Base-by-base conservation (phyloP, 1,284 basidiomycete species). In the Cryptococcus depauperatus region DNA sequence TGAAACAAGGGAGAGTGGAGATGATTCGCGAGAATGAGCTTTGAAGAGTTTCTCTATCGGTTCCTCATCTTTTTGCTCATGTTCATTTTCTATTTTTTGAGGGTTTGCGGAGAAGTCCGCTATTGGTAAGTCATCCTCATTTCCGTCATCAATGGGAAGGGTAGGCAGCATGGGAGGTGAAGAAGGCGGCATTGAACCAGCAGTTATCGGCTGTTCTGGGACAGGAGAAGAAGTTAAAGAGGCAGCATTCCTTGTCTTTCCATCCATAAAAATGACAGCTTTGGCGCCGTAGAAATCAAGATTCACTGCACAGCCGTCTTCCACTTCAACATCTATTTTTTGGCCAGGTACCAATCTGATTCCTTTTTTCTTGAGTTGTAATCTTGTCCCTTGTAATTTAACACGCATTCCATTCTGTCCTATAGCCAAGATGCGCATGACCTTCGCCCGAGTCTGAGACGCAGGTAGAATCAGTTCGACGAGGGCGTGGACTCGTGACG, bases 381-480 rank as follows among this genome's bases (percentile, higher is more conserved):
- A 18, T 18, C 10, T 25, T 13, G n/a, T 10, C 10, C 8, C 11
- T 11, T 16, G n/a, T 14, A 46, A 23, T 6, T 43, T 35, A 19
- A 70, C 52, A 14, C 59, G 55, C 23, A 66, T 47, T n/a, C 68
- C 68, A 50, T 70, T 70, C 53, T 69, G 68, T n/a, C 68, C 67
- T 1, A 68, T 40, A 2, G 67, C 66, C n/a, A 64, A 19, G 11
- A 70, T 42, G 5, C 67, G 56, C 2, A 64, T 30, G 0, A 45
- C 18, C 8, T 52, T 44, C 3, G 34, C 10, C 1, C 44, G 28
- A 2, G 41, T 33, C 11, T 34, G 22, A 21, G 41, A 40, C 4
- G 19, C 14, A n/a, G 38, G 14, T 6, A 26, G 26, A 16, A 58
- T 35, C n/a, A 61, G 54, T 47, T 68, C 64, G 11, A 61, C 52